These are phyloP conservation scores for Lepraria neglecta DNA, from an alignment of 495 filamentous ascomycete species.

Conservation along the genomic window DNA sequence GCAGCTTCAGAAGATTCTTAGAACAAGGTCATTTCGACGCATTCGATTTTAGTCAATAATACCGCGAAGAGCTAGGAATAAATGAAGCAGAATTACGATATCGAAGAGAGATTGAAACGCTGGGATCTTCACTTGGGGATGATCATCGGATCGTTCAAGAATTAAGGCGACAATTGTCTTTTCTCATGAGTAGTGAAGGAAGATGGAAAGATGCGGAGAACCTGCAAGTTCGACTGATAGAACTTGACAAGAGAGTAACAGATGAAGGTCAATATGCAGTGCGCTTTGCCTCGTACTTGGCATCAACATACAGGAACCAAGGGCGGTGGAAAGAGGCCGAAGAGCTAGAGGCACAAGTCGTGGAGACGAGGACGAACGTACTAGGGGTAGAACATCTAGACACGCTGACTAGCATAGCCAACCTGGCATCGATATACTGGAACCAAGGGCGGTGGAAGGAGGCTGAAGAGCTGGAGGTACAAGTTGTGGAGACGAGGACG, in stretches of 20 bases:
- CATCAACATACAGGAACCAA: neutral
- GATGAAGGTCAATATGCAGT: neutral
- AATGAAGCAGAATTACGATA: neutral
- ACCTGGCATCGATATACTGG: slow-evolving; percentile 28
- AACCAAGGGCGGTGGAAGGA: slow-evolving; percentile 28
- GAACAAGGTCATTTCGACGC: neutral
- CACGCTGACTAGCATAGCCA: slow-evolving; percentile 26
- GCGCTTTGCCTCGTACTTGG: neutral
- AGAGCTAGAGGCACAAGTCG: too few species aligned
- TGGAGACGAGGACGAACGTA: neutral
- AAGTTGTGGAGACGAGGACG: slow-evolving; percentile 8
- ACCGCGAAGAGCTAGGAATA: neutral
- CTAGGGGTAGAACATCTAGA: neutral
- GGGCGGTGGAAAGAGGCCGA: slow-evolving; percentile 15
- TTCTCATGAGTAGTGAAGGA: slow-evolving; percentile 27
- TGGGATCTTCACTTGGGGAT: neutral
- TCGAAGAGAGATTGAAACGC: neutral
- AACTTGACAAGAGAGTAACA: neutral
- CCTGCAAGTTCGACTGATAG: slow-evolving; percentile 22
- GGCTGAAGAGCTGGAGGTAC: slow-evolving; percentile 28
- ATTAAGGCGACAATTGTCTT: neutral
- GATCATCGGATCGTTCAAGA: neutral
- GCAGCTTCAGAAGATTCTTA: neutral
- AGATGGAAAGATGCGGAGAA: slow-evolving; percentile 36
- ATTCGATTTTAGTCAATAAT: neutral